Conservation (phyloP, 768 basidiomycete species). For the Psilocybe cubensis region DNA sequence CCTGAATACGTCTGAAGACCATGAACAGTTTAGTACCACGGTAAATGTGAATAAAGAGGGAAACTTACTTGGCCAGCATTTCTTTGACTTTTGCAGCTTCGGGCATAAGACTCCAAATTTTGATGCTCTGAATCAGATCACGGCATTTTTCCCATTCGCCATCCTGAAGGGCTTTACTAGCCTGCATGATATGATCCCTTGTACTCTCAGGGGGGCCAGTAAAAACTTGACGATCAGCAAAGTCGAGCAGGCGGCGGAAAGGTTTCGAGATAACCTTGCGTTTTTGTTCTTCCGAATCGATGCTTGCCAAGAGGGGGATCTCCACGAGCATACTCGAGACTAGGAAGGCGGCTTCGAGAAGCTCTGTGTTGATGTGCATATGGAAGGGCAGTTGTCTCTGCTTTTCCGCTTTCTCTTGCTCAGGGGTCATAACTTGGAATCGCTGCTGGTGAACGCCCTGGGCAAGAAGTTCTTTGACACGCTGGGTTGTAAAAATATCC, state of each 20-base stretch:
- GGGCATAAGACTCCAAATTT: slow-evolving; percentile 97
- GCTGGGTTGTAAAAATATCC: slow-evolving; percentile 95
- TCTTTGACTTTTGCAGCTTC: slow-evolving; percentile 87
- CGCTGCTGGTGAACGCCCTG: slow-evolving; percentile 95
- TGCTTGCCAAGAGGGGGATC: slow-evolving; percentile 92
- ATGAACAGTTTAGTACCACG: slow-evolving; percentile 2
- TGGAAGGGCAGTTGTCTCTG: slow-evolving; percentile 98
- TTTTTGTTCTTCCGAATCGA: slow-evolving; percentile 92
- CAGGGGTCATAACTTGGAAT: slow-evolving; percentile 84
- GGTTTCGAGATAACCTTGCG: slow-evolving; percentile 95
- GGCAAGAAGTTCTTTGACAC: slow-evolving; percentile 95
- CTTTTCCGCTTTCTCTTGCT: slow-evolving; percentile 97
- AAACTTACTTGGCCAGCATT: slow-evolving; percentile 86
- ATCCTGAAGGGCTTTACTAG: slow-evolving; percentile 92
- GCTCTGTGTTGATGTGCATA: slow-evolving; percentile 98
- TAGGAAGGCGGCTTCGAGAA: slow-evolving; percentile 96
- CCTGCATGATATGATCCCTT: slow-evolving; percentile 99
- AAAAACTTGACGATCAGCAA: slow-evolving; percentile 97
- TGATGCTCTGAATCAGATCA: slow-evolving; percentile 93
- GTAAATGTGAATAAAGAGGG: slow-evolving; percentile 7
- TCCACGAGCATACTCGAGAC: slow-evolving; percentile 99
- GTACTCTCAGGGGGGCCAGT: slow-evolving; percentile 99
- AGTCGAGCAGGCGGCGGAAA: slow-evolving; percentile 93
- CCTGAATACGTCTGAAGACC: slow-evolving; percentile 85
- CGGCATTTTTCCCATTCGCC: slow-evolving; percentile 97